Base-by-base conservation (phyloP, 192 early-diverging fungal genomes). In the Coemansia sp. region DNA sequence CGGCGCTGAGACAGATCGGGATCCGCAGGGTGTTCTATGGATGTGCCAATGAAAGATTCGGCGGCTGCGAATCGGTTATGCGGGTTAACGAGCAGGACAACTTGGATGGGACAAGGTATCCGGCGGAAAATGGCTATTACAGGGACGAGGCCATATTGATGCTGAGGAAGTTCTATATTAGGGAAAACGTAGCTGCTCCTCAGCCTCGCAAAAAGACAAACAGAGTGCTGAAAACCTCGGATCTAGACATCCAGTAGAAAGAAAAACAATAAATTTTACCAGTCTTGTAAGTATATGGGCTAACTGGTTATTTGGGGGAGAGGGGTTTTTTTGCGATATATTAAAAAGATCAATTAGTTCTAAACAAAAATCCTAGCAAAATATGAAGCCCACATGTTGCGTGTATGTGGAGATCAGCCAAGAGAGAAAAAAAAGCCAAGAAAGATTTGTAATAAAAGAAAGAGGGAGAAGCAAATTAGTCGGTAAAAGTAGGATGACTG, bases 1-100 rank as follows among this genome's bases (percentile, higher is more conserved):
- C 92, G 42, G 97, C 95, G 6, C 69, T 98, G 55, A 70, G 95
- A 13, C 90, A 91, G 60, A 61, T 96, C 8, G 49, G 85, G 1
- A 85, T 99, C 9, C 74, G 87, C n/a, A 74, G 84, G n/a, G 95
- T 97, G 9, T 90, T 88, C 58, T 98, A 86, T 80, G 97, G 97
- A 2, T 91, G 90, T 59, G 83, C 85, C 4, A 99, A 99, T 67
- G 95, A 99, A 19, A 85, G 91, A 55, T 99, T 99, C 82, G 97
- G 97, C 25, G 97, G 91, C 28, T 93, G 93, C 71, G 97, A 93
- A n/a, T 91, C 91, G 1, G 93, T 98, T 10, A 83, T 97, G 16
- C 59, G 78, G 19, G 81, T 97, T 20, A 85, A 95, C 64, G 53
- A 64, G 13, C 89, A 89, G 24, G 36, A 34, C 11, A 45, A 39